Percentiles rank a stretch among this genome's conserved stretches.
Evolutionary conservation across 345 rosid genomes (phyloP).

Genomic region (Bruguiera gymnorhiza): DNA sequence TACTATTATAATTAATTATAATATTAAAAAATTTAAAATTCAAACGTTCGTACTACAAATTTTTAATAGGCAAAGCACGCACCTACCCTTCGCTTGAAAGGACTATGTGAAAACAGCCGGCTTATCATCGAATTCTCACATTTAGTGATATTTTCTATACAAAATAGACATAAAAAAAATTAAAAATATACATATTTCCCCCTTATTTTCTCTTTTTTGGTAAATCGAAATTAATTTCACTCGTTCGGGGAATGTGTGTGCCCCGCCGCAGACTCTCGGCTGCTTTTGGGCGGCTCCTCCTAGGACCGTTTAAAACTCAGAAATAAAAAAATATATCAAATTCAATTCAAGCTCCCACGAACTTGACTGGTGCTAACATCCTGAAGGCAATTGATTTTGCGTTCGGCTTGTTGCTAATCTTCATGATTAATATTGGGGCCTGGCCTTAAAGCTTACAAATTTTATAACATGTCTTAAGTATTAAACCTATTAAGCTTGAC

Average conservation of each 20-base stretch:
- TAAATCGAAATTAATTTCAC: too few species aligned
- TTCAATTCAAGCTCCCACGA: background rate
- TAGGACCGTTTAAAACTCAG: background rate
- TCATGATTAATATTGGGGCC: constrained; percentile 28
- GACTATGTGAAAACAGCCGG: too few species aligned
- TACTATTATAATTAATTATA: background rate
- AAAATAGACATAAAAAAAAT: background rate
- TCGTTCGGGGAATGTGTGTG: background rate
- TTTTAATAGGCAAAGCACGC: too few species aligned
- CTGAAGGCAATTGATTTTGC: background rate
- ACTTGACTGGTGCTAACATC: background rate
- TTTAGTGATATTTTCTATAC: too few species aligned
- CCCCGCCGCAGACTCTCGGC: constrained; percentile 27
- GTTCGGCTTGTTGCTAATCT: constrained; percentile 7
- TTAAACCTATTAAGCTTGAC: constrained; percentile 22
- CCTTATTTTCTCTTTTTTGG: background rate
- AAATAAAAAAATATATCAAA: background rate
- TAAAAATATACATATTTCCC: background rate
- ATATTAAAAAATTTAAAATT: background rate
- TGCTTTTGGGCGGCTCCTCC: constrained; percentile 25
- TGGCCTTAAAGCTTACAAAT: background rate
- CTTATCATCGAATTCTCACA: too few species aligned
- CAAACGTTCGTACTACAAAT: too few species aligned
- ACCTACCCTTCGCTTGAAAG: too few species aligned
- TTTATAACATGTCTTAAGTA: constrained; percentile 6